Conservation (phyloP, 139 green algal genomes). For the Picochlorum costavermella region DNA sequence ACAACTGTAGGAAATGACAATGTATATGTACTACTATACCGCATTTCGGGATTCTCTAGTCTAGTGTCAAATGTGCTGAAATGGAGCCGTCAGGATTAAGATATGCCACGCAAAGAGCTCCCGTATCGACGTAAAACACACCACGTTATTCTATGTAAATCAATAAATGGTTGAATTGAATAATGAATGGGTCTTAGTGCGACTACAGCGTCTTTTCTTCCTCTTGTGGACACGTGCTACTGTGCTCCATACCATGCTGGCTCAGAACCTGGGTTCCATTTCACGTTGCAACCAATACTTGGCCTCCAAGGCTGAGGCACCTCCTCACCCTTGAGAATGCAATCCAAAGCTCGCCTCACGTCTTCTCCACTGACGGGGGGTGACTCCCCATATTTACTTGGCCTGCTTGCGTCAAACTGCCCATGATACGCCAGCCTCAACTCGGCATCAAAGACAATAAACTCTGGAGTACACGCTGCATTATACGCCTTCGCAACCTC, state of each 20-base stretch:
- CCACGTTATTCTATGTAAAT: too few species aligned
- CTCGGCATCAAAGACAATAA: constrained; percentile 50
- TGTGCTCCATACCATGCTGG: constrained; percentile 17
- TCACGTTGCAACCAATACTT: constrained; percentile 61
- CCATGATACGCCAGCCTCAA: constrained; percentile 70
- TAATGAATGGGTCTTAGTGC: too few species aligned
- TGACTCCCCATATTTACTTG: constrained; percentile 12
- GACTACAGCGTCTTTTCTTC: not conserved
- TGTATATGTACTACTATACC: too few species aligned
- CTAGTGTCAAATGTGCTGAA: too few species aligned
- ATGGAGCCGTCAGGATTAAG: too few species aligned
- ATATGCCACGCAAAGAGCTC: too few species aligned
- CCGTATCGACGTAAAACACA: too few species aligned
- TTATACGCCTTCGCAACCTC: constrained; percentile 73
- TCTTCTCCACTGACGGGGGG: constrained; percentile 33
- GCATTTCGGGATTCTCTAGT: too few species aligned
- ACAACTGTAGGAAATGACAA: too few species aligned
- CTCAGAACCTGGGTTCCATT: constrained; percentile 41
- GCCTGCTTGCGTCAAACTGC: constrained; percentile 57
- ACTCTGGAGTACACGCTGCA: constrained; percentile 72
- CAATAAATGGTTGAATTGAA: too few species aligned
- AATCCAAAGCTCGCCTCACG: constrained; percentile 50
- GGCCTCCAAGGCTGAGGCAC: constrained; percentile 18
- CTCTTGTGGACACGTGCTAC: not conserved
- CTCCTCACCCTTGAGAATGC: constrained; percentile 30